phyloP scores from a whole-genome alignment of 1,284 basidiomycete genomes.

The Ceratobasidium sp. region DNA sequence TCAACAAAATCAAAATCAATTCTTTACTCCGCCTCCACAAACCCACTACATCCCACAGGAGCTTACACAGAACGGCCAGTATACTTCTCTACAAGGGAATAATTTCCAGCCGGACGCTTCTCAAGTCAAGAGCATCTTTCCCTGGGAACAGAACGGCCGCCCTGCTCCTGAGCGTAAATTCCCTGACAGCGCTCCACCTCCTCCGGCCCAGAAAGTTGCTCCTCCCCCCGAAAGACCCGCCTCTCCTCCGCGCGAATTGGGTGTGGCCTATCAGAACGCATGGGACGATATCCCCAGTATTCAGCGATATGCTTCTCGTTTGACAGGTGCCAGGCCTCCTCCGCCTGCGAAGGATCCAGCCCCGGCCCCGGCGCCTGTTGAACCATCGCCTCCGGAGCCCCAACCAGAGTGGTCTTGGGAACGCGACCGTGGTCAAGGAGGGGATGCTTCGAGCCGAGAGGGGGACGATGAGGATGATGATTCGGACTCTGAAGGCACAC shows the following conservation, averaged over 20 bases:
- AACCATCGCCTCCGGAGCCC: constrained; percentile 21
- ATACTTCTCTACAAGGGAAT: constrained; percentile 66
- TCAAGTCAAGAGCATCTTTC: constrained; percentile 86
- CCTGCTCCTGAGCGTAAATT: constrained; percentile 76
- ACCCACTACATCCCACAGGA: constrained; percentile 64
- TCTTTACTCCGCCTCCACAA: constrained; percentile 69
- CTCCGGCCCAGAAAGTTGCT: constrained; percentile 50
- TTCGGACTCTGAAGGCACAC: no score
- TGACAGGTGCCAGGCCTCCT: constrained; percentile 63
- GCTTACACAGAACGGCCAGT: constrained; percentile 68
- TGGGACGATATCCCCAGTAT: constrained; percentile 86
- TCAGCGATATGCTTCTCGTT: constrained; percentile 73
- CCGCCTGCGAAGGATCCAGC: constrained; percentile 53
- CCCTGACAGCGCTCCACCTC: constrained; percentile 72
- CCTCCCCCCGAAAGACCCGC: constrained; percentile 50
- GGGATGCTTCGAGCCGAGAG: constrained; percentile 67
- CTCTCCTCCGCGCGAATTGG: constrained; percentile 51
- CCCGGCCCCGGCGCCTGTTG: constrained; percentile 60
- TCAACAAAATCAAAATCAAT: constrained; percentile 50
- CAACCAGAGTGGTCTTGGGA: constrained; percentile 40
- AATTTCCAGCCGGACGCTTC: constrained; percentile 68
- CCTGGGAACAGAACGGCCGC: constrained; percentile 86
- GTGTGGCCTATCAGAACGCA: constrained; percentile 63
- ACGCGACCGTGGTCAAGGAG: constrained; percentile 48
- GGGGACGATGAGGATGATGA: constrained; percentile 85